A percentile compares a stretch with the other conserved stretches of the same genome.
Conservation (phyloP, 2,329 filamentous ascomycete genomes). For the Spiromastix sp. region DNA sequence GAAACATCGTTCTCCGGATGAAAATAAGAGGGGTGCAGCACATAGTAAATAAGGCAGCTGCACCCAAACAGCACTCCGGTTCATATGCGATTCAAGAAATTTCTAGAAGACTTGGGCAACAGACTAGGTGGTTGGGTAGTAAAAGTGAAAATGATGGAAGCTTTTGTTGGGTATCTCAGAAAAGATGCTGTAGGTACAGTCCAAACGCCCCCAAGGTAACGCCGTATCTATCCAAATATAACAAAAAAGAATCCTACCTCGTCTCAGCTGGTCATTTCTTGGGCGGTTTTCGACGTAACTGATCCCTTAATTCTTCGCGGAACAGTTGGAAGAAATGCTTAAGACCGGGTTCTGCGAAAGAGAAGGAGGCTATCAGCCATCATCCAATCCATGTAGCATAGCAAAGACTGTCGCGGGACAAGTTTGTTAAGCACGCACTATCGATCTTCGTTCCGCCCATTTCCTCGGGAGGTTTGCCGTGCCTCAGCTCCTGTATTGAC, state of each 20-base stretch:
- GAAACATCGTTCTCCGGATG: slow-evolving; percentile 16
- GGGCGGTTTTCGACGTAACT: slow-evolving; percentile 14
- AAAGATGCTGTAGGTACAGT: too few relatives aligned
- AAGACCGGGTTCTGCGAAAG: slow-evolving; percentile 10
- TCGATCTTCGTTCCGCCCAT: slow-evolving; percentile 34
- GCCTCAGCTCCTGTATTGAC: slow-evolving; percentile 29
- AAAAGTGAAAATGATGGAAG: too few relatives aligned
- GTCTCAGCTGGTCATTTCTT: slow-evolving; percentile 1
- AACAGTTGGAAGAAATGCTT: slow-evolving; percentile 19
- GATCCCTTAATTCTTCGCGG: slow-evolving; percentile 21
- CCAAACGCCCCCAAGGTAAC: too few relatives aligned
- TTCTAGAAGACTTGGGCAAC: too few relatives aligned
- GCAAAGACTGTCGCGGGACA: too few relatives aligned
- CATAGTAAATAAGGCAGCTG: slow-evolving; percentile 11
- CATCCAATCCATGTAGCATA: slow-evolving; percentile 5
- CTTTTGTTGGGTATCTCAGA: too few relatives aligned
- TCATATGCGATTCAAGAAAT: slow-evolving; percentile 13
- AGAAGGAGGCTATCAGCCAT: slow-evolving; percentile 1
- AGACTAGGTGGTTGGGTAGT: too few relatives aligned
- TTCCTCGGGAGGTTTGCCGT: slow-evolving; percentile 33
- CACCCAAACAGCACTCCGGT: slow-evolving; percentile 17
- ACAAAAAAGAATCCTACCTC: too few relatives aligned
- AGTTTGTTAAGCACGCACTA: slow-evolving; percentile 24
- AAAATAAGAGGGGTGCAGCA: slow-evolving; percentile 17
- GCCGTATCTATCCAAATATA: too few relatives aligned